These are phyloP conservation scores for Aureobasidium sp. DNA, from an alignment of 2,329 filamentous ascomycete genomes.

Conservation along the genomic window DNA sequence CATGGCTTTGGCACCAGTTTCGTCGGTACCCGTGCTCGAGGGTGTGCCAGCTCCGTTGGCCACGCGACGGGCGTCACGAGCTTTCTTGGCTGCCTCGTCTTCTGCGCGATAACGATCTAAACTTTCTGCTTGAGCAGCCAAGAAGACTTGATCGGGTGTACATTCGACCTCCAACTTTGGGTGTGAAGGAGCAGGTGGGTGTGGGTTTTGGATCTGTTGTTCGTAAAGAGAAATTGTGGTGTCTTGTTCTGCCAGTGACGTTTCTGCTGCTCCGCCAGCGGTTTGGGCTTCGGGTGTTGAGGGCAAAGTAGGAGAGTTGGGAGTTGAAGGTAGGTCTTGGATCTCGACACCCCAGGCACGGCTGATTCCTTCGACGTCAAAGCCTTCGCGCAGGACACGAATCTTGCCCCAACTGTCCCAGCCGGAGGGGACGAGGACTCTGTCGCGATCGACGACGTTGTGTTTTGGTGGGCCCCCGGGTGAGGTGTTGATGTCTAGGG, in stretches of 20 bases:
- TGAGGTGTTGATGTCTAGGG: conserved; percentile 76
- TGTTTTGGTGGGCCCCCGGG: conserved; percentile 53
- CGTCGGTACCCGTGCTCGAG: conserved; percentile 14
- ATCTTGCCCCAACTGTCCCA: conserved; percentile 99
- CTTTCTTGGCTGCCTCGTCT: conserved; percentile 46
- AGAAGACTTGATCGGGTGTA: conserved; percentile 29
- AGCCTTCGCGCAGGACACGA: conserved; percentile 79
- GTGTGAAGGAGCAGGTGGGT: conserved; percentile 23
- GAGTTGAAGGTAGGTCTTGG: conserved; percentile 7
- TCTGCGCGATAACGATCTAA: conserved; percentile 59
- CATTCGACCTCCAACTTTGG: conserved; percentile 29
- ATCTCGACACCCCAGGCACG: conserved; percentile 57
- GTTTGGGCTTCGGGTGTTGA: conserved; percentile 5
- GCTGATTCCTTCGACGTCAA: conserved; percentile 82
- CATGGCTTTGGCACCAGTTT: conserved; percentile 35
- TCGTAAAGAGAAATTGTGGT: conserved; percentile 27
- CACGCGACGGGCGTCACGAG: conserved; percentile 18
- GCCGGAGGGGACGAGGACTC: conserved; percentile 88
- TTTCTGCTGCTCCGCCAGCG: conserved; percentile 16
- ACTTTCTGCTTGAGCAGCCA: conserved; percentile 56
- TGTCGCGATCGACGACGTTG: conserved; percentile 58
- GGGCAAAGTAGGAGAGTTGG: background rate
- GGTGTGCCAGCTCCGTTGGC: conserved; percentile 17
- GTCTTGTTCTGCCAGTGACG: conserved; percentile 14
- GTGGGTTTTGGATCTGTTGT: conserved; percentile 25